phyloP scores from a whole-genome alignment of 129 eudicot genomes.

The Mikania micrantha region DNA sequence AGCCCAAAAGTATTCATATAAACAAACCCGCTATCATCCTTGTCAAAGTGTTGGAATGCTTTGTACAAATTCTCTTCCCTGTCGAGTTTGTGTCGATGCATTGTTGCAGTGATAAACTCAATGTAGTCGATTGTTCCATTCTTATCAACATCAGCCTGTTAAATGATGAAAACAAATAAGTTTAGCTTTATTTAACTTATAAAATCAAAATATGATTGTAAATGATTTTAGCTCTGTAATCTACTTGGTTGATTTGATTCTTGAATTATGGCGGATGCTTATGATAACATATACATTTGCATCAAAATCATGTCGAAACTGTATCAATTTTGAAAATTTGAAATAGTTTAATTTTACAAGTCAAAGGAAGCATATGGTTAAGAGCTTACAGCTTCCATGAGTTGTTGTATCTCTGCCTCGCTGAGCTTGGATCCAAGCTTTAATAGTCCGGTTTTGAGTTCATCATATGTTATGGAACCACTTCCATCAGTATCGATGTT shows the following conservation, averaged over 20 bases:
- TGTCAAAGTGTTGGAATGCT: constrained; percentile 70
- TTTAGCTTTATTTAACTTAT: neutral
- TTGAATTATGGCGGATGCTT: neutral
- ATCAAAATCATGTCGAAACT: neutral
- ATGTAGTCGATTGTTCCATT: constrained; percentile 69
- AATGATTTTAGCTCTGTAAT: neutral
- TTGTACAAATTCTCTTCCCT: constrained; percentile 59
- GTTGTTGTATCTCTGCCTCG: constrained; percentile 64
- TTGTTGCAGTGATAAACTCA: constrained; percentile 74
- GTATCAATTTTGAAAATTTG: neutral
- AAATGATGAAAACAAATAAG: neutral
- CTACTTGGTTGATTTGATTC: neutral
- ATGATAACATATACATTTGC: neutral
- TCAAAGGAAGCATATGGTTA: neutral
- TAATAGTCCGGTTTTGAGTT: constrained; percentile 62
- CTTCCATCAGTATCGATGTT: constrained; percentile 89
- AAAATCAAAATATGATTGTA: neutral
- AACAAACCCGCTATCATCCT: constrained; percentile 61
- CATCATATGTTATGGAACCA: constrained; percentile 80
- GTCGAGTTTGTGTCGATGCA: constrained; percentile 83
- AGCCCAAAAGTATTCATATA: neutral
- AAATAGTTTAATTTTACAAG: neutral
- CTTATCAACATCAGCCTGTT: constrained; percentile 75
- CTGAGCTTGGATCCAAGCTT: constrained; percentile 77
- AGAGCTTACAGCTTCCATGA: constrained; percentile 85